Base-by-base conservation (phyloP, 768 basidiomycete genomes). In the Trametes gibbosa region DNA sequence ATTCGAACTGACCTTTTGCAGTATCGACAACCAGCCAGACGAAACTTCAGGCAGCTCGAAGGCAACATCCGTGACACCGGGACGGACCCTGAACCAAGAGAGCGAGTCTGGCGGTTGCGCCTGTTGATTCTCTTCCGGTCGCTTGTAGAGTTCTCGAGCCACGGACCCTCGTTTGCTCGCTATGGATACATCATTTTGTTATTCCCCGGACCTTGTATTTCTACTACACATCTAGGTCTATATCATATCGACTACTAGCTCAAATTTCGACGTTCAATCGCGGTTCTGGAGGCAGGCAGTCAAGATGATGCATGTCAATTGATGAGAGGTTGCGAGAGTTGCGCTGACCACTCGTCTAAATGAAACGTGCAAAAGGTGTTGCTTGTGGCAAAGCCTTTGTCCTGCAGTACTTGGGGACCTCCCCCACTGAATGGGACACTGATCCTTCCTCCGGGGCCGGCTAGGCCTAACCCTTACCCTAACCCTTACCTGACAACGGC, bases 101-200 rank as follows among this genome's bases (percentile, higher is more conserved):
- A 29, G 49, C 2, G 60, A 58, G 8, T 53, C 65, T 3, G 65
- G 62, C 21, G 62, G 65, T 13, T 66, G 65, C 41, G 49, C 39
- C 9, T 66, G 65, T 53, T 66, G 48, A 62, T 21, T n/a, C 8
- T 8, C 25, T 17, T 29, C 19, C 25, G 14, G 19, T 8, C n/a
- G 9, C 29, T 4, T 48, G 21, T 32, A 29, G 25, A 27, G 19
- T 21, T 48, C 19, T 48, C 21, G 46, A 29, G 46, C 46, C 27
- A 32, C 29, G 29, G 25, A 25, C 5, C 39, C 16, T 42, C 5
- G 23, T 21, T 39, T n/a, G 16, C 39, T 12, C 21, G 14, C 39
- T 41, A 5, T 42, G 21, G 10, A 32, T 8, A 25, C 25, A 48
- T 29, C 25, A 48, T 32, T 8, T 25, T 29, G 16, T 17, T 29